These are phyloP conservation scores for Parascedosporium putredinis DNA, from an alignment of 2,329 filamentous ascomycete genomes.

Conservation along the genomic window DNA sequence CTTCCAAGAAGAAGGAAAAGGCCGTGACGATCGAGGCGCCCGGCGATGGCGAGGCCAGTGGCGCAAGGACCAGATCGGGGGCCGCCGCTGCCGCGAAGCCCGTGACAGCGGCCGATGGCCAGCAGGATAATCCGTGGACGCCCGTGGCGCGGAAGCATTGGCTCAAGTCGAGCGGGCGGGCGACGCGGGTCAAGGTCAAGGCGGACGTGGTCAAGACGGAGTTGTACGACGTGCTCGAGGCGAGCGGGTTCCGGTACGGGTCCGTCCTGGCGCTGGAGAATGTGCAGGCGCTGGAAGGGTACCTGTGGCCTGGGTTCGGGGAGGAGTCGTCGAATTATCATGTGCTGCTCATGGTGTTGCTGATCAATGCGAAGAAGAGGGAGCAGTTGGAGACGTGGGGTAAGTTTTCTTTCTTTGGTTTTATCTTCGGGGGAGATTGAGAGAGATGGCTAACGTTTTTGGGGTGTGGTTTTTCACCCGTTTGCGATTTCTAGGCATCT, in stretches of 20 bases:
- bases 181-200: conserved; percentile 64
- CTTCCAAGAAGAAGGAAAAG: conserved; percentile 7
- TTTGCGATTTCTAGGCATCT: conserved; percentile 51
- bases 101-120: conserved; percentile 58
- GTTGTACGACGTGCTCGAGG: conserved; percentile 82
- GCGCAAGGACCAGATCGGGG: conserved; percentile 41
- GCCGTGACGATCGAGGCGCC: conserved; percentile 11
- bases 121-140: conserved; percentile 64
- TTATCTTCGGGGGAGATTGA: neutral
- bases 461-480: no score
- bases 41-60: conserved; percentile 20
- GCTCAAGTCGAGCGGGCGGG: conserved; percentile 56
- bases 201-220: conserved; percentile 77
- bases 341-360: conserved; percentile 73
- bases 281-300: conserved; percentile 80
- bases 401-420: conserved; percentile 27
- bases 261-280: conserved; percentile 79
- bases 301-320: conserved; percentile 87
- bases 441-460: conserved; percentile 9
- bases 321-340: conserved; percentile 88
- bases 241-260: conserved; percentile 65
- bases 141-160: conserved; percentile 76
- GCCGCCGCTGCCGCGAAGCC: no score
- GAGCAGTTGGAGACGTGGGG: conserved; percentile 84
- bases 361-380: conserved; percentile 79